Base-by-base conservation (phyloP, 2,329 filamentous ascomycete genomes). In the Exophiala alcalophila region DNA sequence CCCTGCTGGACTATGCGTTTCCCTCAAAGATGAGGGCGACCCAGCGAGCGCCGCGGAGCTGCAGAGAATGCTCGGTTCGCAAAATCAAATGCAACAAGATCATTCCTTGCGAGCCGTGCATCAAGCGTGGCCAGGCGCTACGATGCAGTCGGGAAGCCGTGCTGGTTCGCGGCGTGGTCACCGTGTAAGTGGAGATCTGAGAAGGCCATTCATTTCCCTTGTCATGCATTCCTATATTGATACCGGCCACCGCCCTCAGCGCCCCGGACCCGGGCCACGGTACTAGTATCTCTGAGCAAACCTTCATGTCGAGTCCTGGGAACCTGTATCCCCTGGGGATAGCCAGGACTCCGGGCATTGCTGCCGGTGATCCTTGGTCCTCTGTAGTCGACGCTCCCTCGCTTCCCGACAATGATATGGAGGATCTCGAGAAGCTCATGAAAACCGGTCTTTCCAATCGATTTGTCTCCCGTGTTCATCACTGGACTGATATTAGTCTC, bases 31-130 rank as follows among this genome's bases (percentile, higher is more conserved):
- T 15, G 12, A 36, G 20, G n/a, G 12, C 30, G 9, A 33, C 30
- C 6, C 30, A 33, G 20, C 12, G 30, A 33, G 30, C 30, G 10
- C 30, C 30, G 9, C 30, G 30, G 14, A 33, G 30, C 16, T 33
- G 30, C 30, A 33, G 14, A 20, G 14, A 20, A 10, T 33, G 30
- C 30, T 33, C 30, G 14, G 20, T 9, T 10, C 30, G 30, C 12
- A 33, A 33, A 12, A 33, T 33, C 12, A 33, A 4, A 20, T 33
- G 30, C 16, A 12, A 33, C 16, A 18, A 33, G 14, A 10, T 18
- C 7, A 33, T 33, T 12, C 30, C 30, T 20, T 33, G 30, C 16
- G 14, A 10, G 6, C 30, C 14, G 20, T 33, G 30, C 30, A 33
- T 20, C 16, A 33, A 20, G 15, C 6, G 27, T 7, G 27, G 30